phyloP scores from a whole-genome alignment of 108 stramenopile genomes.

The Fistulifera pelliculosa region DNA sequence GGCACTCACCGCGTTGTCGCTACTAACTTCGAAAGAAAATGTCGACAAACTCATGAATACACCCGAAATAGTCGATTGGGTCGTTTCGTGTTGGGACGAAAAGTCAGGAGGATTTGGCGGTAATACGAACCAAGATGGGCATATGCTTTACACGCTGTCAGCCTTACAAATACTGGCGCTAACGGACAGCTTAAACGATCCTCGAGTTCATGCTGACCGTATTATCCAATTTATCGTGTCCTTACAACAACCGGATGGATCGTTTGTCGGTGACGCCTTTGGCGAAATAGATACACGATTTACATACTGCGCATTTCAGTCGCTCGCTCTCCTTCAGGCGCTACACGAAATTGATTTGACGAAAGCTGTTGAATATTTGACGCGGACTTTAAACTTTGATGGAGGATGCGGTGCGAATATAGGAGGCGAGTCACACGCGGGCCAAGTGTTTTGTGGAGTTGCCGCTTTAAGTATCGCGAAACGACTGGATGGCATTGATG shows the following conservation, averaged over 20 bases:
- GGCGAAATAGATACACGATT: constrained; percentile 99
- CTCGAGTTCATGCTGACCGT: constrained; percentile 36
- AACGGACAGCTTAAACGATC: constrained; percentile 42
- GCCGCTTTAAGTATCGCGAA: constrained; percentile 92
- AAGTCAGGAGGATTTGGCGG: constrained; percentile 89
- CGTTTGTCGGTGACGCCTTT: constrained; percentile 92
- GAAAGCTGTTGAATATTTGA: constrained; percentile 69
- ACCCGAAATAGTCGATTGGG: constrained; percentile 84
- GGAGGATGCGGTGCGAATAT: constrained; percentile 94
- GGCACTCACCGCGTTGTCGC: constrained; percentile 85
- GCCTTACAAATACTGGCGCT: constrained; percentile 97
- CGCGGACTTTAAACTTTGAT: constrained; percentile 89
- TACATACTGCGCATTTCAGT: constrained; percentile 90
- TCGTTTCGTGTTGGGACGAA: constrained; percentile 78
- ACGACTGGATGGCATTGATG: constrained; percentile 43
- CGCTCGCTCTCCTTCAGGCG: constrained; percentile 68
- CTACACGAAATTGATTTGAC: constrained; percentile 54
- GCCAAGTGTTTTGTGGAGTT: constrained; percentile 95
- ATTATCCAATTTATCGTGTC: constrained; percentile 62
- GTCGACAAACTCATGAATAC: constrained; percentile 51
- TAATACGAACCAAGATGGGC: constrained; percentile 89
- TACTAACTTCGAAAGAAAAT: constrained; percentile 56
- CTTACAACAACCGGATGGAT: constrained; percentile 95
- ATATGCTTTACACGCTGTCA: constrained; percentile 94
- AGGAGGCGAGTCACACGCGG: constrained; percentile 96